phyloP scores from a whole-genome alignment of 257 asterid genomes.

The Petrea volubilis region DNA sequence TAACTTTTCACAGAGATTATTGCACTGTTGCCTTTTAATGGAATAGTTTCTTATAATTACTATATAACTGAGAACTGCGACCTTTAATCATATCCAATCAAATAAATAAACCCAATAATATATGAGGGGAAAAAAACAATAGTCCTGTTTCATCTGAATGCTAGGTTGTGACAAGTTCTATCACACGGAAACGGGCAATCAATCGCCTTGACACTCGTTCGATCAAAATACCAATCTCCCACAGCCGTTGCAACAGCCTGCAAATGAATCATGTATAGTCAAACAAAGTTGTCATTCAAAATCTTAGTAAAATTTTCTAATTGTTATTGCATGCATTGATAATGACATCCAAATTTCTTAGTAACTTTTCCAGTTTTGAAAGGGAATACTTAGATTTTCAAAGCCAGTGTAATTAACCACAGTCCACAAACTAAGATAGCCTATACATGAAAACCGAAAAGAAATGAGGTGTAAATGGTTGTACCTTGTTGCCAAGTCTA shows the following conservation, averaged over 20 bases:
- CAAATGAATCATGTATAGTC: not conserved
- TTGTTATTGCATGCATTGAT: no score
- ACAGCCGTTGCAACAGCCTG: constrained; percentile 60
- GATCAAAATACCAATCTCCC: constrained; percentile 62
- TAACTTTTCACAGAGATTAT: not conserved
- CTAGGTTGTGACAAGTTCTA: constrained; percentile 51
- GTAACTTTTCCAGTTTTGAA: no score
- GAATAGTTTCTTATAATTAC: constrained; percentile 11
- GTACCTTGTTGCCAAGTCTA: constrained; percentile 42
- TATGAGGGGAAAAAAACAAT: not conserved
- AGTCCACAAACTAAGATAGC: no score
- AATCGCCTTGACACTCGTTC: constrained; percentile 41
- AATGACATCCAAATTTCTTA: no score
- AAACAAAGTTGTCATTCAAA: no score
- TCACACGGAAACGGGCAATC: constrained; percentile 67
- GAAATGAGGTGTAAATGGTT: not conserved
- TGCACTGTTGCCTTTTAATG: constrained; percentile 21
- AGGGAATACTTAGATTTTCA: no score
- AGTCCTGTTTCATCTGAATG: constrained; percentile 27
- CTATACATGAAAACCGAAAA: no score
- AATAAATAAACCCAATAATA: not conserved
- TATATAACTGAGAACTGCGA: constrained; percentile 15
- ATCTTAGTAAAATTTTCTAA: no score
- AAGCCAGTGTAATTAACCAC: no score
- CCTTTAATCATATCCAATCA: constrained; percentile 20